A percentile compares a stretch with the other conserved stretches of the same genome.
Conservation (phyloP, 2,329 filamentous ascomycete species). For the Colletotrichum sp. region DNA sequence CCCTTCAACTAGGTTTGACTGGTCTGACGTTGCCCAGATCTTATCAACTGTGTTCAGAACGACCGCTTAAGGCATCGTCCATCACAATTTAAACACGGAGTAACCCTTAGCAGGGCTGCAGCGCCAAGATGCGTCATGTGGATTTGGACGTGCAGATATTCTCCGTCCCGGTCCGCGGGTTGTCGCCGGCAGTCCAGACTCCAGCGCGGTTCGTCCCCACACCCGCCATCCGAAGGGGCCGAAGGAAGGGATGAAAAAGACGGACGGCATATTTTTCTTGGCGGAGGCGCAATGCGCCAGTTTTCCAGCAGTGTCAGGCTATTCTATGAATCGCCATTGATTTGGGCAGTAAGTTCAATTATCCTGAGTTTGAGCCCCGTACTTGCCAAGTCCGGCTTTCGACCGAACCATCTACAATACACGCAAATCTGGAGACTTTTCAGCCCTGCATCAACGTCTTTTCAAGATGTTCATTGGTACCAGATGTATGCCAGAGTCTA, state of each 20-base stretch:
- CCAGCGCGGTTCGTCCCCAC: background rate
- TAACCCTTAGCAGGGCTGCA: background rate
- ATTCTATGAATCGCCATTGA: background rate
- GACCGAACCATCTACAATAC: background rate
- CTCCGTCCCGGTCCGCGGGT: background rate
- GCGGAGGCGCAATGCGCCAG: background rate
- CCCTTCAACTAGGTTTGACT: background rate
- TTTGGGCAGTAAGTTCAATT: background rate
- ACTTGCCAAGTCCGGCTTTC: background rate
- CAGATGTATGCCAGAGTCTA: background rate
- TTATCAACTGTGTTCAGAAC: background rate
- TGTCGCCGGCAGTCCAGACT: background rate
- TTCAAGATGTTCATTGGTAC: background rate
- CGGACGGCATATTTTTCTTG: background rate
- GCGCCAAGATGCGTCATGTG: background rate
- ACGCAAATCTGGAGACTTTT: background rate
- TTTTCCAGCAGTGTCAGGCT: background rate
- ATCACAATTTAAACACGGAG: background rate
- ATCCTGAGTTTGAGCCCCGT: background rate
- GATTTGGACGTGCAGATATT: background rate
- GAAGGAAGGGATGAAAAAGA: background rate
- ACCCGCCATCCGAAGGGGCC: background rate
- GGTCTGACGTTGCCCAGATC: background rate
- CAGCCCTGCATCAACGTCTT: background rate
- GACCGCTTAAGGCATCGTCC: background rate